Conservation (phyloP, 345 rosid species). For the Dimocarpus longan region DNA sequence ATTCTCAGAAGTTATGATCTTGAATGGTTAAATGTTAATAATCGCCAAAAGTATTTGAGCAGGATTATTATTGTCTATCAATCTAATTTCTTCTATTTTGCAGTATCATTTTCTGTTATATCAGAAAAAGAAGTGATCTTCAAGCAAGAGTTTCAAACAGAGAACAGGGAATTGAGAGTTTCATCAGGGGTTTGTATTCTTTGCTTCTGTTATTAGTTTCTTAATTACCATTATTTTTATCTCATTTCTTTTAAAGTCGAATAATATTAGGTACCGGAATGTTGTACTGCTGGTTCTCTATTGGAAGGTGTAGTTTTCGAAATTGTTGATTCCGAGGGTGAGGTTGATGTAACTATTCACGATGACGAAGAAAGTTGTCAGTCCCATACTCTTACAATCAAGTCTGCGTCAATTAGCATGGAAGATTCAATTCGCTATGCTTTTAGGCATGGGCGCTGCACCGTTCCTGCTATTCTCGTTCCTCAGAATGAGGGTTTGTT, state of each 20-base stretch:
- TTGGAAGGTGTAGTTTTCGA: slow-evolving; percentile 46
- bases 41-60: background rate
- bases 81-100: slow-evolving; percentile 14
- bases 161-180: slow-evolving; percentile 48
- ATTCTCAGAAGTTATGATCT: background rate
- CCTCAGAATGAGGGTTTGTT: slow-evolving; percentile 49
- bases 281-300: slow-evolving; percentile 45
- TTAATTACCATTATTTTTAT: background rate
- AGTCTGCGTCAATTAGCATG: slow-evolving; percentile 22
- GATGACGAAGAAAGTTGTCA: slow-evolving; percentile 42
- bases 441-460: slow-evolving; percentile 53
- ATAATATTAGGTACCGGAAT: slow-evolving; percentile 44
- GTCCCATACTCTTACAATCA: slow-evolving; percentile 47
- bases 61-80: background rate
- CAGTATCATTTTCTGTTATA: slow-evolving; percentile 49
- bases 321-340: slow-evolving; percentile 49
- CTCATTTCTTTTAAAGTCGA: background rate
- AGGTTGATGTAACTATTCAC: slow-evolving; percentile 46
- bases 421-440: slow-evolving; percentile 36
- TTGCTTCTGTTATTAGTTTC: background rate
- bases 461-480: slow-evolving; percentile 41
- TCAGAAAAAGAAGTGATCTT: slow-evolving; percentile 32
- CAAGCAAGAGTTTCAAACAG: slow-evolving; percentile 42
- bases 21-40: background rate
- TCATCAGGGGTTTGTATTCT: slow-evolving; percentile 40